Evolutionary conservation across 495 filamentous ascomycete species (phyloP), one percentile per base, ranked within the genome.

Genomic region (Penicillium chermesinum): DNA sequence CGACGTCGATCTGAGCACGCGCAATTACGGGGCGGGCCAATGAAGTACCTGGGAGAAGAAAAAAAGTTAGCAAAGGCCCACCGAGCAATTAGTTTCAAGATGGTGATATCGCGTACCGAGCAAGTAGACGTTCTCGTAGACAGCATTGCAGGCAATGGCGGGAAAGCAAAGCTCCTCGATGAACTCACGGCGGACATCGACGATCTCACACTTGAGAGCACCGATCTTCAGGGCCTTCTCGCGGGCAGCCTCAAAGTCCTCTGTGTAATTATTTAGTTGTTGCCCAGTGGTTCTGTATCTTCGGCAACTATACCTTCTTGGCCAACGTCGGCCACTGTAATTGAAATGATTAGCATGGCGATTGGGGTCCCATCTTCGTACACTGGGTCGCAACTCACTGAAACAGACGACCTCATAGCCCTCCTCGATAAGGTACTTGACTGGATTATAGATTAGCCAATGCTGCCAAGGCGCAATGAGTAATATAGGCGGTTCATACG

Each of bases 21-120:
- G 89, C 89, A 58, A 95, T 95, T 54, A 95, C 82, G 32, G 91
- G 91, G 35, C 91, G 84, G 57, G 91, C 91, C 27, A 96, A 77
- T 19, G 76, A 82, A 50, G 88, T 91, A 66, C 82, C 87, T 48
- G 83, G 66, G 40, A 85, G 7, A n/a, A 13, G 17, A 1, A 25
- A 1, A 25, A 33, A 18, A 14, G 35, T 53, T 16, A 47, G 48
- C 34, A 33, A 17, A 16, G n/a, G 25, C 7, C 22, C 9, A 13
- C 6, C 14, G 18, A 13, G 18, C 1, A 30, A 15, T 14, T 1
- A 9, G 18, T 18, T 7, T 12, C 9, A 25, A 19, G 8, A 3
- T 34, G 35, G 2, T 2, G 19, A 17, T 16, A 18, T 32, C 36
- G 36, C 57, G 41, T 73, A 77, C 82, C 88, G 21, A 89, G 75